phyloP scores from a whole-genome alignment of 2,329 filamentous ascomycete species.

The Fusarium sublunatum region DNA sequence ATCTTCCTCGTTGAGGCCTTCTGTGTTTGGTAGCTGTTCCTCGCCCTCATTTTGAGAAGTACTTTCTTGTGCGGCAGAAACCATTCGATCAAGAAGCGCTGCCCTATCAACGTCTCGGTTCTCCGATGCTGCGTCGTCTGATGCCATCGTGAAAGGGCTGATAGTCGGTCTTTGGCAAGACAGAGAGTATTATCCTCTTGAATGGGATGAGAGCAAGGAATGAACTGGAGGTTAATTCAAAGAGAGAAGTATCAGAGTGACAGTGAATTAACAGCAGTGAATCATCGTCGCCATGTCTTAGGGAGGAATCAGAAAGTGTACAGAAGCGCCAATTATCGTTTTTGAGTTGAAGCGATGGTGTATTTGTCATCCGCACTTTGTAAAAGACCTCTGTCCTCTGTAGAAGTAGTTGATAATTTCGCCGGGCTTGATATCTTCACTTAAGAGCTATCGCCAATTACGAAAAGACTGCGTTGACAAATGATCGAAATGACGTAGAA shows the following conservation, averaged over 20 bases:
- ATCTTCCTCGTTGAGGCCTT: slow-evolving; percentile 65
- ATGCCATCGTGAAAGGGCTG: slow-evolving; percentile 41
- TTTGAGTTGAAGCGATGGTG: slow-evolving; percentile 9
- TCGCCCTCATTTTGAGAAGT: slow-evolving; percentile 23
- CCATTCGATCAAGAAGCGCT: slow-evolving; percentile 46
- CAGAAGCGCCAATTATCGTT: neutral
- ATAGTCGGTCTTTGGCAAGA: neutral
- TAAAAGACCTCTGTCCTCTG: neutral
- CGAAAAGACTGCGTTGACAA: slow-evolving; percentile 6
- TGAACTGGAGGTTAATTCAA: neutral
- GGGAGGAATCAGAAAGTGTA: neutral
- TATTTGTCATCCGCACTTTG: slow-evolving; percentile 7
- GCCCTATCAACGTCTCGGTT: slow-evolving; percentile 42
- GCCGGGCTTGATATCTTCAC: neutral
- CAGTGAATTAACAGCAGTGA: slow-evolving; percentile 1
- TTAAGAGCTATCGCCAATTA: neutral
- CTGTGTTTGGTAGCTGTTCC: slow-evolving; percentile 27
- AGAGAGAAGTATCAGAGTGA: neutral
- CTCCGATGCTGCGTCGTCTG: slow-evolving; percentile 37
- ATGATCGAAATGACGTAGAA: slow-evolving; percentile 32
- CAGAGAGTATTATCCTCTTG: neutral
- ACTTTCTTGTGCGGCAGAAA: slow-evolving; percentile 48
- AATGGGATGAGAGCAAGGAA: neutral
- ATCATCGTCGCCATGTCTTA: neutral
- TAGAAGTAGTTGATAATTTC: neutral